Percentiles rank a stretch among this genome's conserved stretches.
Evolutionary conservation across 805 yeast genomes (phyloP).

Genomic region (Starmerella riodocensis): DNA sequence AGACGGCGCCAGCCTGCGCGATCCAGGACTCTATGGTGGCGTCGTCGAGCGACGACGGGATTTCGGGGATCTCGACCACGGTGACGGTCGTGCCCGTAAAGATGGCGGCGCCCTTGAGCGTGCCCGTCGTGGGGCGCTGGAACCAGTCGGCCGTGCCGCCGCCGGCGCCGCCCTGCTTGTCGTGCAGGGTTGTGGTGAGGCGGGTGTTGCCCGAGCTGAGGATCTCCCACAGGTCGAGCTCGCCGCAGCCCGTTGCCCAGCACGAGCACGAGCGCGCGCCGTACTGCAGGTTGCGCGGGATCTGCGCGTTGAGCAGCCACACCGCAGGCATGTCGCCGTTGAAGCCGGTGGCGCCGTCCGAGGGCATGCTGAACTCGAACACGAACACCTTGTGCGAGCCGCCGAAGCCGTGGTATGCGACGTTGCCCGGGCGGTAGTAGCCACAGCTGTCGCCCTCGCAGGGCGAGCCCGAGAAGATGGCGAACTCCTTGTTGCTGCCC

Average conservation of each 20-base stretch:
- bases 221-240: slow-evolving; percentile 86
- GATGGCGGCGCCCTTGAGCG: slow-evolving; percentile 83
- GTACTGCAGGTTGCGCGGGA: slow-evolving; percentile 93
- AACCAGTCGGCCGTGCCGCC: slow-evolving; percentile 87
- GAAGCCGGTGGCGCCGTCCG: slow-evolving; percentile 33
- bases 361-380: slow-evolving; percentile 90
- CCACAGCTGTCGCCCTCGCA: slow-evolving; percentile 51
- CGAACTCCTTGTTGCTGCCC: slow-evolving; percentile 62
- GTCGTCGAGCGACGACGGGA: slow-evolving; percentile 41
- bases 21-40: slow-evolving; percentile 36
- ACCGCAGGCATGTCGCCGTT: slow-evolving; percentile 96
- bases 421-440: slow-evolving; percentile 68
- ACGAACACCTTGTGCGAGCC: slow-evolving; percentile 77
- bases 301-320: slow-evolving; percentile 89
- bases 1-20: slow-evolving; percentile 34
- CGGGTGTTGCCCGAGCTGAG: slow-evolving; percentile 61
- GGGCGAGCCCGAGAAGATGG: slow-evolving; percentile 52
- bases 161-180: slow-evolving; percentile 67
- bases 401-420: slow-evolving; percentile 89
- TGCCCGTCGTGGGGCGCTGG: slow-evolving; percentile 60
- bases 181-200: slow-evolving; percentile 64
- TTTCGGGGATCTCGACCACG: slow-evolving; percentile 53
- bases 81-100: slow-evolving; percentile 39
- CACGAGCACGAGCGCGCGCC: slow-evolving; percentile 80
- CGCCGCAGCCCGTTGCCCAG: slow-evolving; percentile 97